Base-by-base conservation (phyloP, 805 yeast genomes). In the Kazachstania martiniae region DNA sequence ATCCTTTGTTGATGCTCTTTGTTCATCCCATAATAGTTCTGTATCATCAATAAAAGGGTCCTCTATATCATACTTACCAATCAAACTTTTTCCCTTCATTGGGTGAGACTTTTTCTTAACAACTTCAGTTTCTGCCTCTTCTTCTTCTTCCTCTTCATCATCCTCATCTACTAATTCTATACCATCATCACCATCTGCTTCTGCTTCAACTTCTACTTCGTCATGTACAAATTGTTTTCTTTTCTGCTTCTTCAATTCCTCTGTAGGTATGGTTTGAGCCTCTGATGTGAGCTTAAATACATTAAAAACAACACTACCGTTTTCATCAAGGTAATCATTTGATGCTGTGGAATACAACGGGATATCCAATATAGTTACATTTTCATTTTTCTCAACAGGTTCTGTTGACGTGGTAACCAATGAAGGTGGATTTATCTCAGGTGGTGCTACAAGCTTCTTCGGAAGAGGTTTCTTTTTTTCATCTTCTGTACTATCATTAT, bases 41-140 rank as follows among this genome's bases (percentile, higher is more conserved):
- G 84, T 72, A 58, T 91, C 98, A 59, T 91, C 99, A 37, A 91
- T 91, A 49, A 91, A 91, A 2, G 97, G 98, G 56, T 91, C 99
- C 38, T 82, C 77, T 30, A 73, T 65, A 53, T 91, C 98, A 57
- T 91, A 91, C 50, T 83, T 85, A 2, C 95, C 95, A 22, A 86
- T 84, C 42, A 81, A 72, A 33, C 86, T 70, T 47, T 79, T 79
- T 25, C 72, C 66, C 46, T 65, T 64, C 48, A 65, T 67, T 29
- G 58, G 56, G 39, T 66, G 56, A 12, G 56, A 42, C 22, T 44
- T 53, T 32, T 49, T 55, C 42, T 49, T 51, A 5, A 51, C 50
- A 5, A 37, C 34, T 12, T 42, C 50, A 3, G 35, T 38, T 6
- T 40, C 44, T 10, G 39, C 45, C 2, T 41, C 43, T 13, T 43